Conservation (phyloP, 2,329 filamentous ascomycete species). For the Scolecobasidium constrictum region DNA sequence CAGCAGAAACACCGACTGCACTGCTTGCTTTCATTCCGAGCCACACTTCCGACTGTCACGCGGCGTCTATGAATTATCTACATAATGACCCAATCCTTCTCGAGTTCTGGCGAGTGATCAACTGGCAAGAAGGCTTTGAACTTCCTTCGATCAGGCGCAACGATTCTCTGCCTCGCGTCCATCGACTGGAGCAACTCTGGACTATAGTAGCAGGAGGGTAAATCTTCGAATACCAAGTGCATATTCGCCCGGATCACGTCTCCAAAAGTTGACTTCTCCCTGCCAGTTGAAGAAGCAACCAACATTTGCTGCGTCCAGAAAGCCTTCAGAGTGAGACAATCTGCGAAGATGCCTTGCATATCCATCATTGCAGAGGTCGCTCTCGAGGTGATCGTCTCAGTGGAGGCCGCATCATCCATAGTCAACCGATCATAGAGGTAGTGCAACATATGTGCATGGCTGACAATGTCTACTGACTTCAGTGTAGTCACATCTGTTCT, state of each 20-base stretch:
- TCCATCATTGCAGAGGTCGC: not conserved
- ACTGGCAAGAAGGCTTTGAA: not conserved
- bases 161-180: not conserved
- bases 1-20: too few species aligned
- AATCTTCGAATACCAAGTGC: conserved; percentile 1
- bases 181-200: not conserved
- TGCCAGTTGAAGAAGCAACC: not conserved
- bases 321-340: not conserved
- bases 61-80: too few species aligned
- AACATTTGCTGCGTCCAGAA: conserved; percentile 3
- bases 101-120: too few species aligned
- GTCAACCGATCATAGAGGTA: not conserved
- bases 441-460: not conserved
- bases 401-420: too few species aligned
- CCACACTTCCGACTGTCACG: too few species aligned
- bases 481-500: not conserved
- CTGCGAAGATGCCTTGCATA: not conserved
- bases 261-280: not conserved
- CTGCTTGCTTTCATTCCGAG: too few species aligned
- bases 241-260: not conserved
- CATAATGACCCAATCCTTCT: too few species aligned
- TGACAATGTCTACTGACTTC: not conserved
- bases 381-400: too few species aligned
- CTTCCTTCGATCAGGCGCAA: not conserved
- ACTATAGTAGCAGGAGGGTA: not conserved